Percentiles rank a stretch among this genome's conserved stretches.
Conservation (phyloP, 495 filamentous ascomycete species). For the Cenococcum geophilum region DNA sequence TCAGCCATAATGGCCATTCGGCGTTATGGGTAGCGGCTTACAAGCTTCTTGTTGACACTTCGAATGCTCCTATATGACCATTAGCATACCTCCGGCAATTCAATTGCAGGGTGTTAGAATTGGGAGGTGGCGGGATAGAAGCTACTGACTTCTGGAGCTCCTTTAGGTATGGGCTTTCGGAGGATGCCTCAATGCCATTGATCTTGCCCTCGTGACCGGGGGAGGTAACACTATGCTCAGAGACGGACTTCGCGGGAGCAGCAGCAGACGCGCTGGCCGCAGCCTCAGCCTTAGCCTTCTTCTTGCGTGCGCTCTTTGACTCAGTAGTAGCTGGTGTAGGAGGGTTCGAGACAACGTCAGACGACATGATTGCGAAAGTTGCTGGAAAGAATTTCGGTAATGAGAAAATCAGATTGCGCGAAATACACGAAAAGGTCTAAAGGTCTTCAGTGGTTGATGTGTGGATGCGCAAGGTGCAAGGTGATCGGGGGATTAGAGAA, state of each 20-base stretch:
- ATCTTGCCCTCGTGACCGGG: constrained; percentile 32
- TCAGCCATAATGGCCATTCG: constrained; percentile 11
- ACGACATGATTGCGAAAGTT: constrained; percentile 13
- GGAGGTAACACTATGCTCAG: constrained; percentile 22
- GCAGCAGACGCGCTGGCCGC: constrained; percentile 19
- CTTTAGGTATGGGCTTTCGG: constrained; percentile 70
- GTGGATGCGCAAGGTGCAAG: not conserved
- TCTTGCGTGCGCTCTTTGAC: constrained; percentile 41
- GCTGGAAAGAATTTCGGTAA: not conserved
- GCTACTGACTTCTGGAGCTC: constrained; percentile 75
- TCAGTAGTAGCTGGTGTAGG: constrained; percentile 28
- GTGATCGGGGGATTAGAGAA: constrained; percentile 1
- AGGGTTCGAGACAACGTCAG: constrained; percentile 31
- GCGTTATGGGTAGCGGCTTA: constrained; percentile 41
- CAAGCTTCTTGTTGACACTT: constrained; percentile 81
- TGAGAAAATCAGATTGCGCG: constrained; percentile 5
- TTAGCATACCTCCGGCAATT: constrained; percentile 2
- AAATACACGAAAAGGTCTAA: constrained; percentile 9
- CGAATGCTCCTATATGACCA: constrained; percentile 61
- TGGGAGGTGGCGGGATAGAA: not conserved
- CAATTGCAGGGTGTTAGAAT: not conserved
- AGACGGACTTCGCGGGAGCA: constrained; percentile 16
- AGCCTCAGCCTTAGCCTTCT: constrained; percentile 40
- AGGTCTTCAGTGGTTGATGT: constrained; percentile 4
- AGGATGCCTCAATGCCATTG: constrained; percentile 49